phyloP scores from a whole-genome alignment of 495 filamentous ascomycete species.

The Aspergillus wentii region DNA sequence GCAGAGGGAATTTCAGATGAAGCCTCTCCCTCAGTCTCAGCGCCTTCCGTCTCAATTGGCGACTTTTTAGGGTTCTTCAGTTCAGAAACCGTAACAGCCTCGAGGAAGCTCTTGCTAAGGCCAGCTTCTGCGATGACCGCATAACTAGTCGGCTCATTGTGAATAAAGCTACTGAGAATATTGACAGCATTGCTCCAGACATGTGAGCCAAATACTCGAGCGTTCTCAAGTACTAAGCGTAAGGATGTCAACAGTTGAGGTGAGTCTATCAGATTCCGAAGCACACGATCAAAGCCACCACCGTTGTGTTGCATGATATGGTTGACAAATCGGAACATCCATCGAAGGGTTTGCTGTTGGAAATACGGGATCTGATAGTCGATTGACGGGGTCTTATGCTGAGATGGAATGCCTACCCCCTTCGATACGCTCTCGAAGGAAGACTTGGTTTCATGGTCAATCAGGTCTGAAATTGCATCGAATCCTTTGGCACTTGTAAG shows the following conservation, averaged over 20 bases:
- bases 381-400: slow-evolving; percentile 72
- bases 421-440: slow-evolving; percentile 58
- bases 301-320: slow-evolving; percentile 86
- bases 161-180: slow-evolving; percentile 92
- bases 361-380: slow-evolving; percentile 92
- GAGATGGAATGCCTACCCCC: slow-evolving; percentile 69
- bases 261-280: slow-evolving; percentile 93
- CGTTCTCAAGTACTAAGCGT: slow-evolving; percentile 75
- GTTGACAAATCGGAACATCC: slow-evolving; percentile 92
- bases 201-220: slow-evolving; percentile 72
- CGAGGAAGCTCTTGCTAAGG: slow-evolving; percentile 75
- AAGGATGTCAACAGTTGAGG: slow-evolving; percentile 74
- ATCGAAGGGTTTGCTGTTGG: slow-evolving; percentile 86
- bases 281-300: slow-evolving; percentile 78
- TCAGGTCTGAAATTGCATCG: slow-evolving; percentile 79
- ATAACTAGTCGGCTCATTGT: slow-evolving; percentile 98
- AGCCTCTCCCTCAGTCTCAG: slow-evolving; percentile 19
- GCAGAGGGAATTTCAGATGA: slow-evolving; percentile 11
- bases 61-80: slow-evolving; percentile 29
- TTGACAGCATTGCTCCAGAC: slow-evolving; percentile 92
- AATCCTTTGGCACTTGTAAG: slow-evolving; percentile 76
- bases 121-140: slow-evolving; percentile 92
- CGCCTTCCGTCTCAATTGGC: slow-evolving; percentile 19
- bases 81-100: slow-evolving; percentile 62
- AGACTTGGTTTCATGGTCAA: slow-evolving; percentile 70